A percentile compares a stretch with the other conserved stretches of the same genome.
phyloP scores from a whole-genome alignment of 23 red algal species.

The Gracilaria domingensis region DNA sequence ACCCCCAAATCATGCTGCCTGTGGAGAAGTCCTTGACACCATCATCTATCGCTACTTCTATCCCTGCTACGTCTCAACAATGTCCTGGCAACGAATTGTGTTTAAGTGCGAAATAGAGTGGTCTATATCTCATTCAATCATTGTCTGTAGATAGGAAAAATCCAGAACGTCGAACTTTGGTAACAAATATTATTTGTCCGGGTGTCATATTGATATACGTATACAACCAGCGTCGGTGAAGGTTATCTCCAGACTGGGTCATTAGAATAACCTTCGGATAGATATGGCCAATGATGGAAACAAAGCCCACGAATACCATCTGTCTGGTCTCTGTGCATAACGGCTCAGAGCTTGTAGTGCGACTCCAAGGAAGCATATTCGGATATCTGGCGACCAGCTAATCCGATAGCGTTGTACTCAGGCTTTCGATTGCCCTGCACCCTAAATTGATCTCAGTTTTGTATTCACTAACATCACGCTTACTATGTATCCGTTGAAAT shows the following conservation, averaged over 20 bases:
- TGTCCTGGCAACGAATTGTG: neutral
- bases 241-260: neutral
- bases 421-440: neutral
- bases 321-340: neutral
- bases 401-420: neutral
- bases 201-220: too few relatives aligned
- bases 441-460: neutral
- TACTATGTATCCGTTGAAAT: neutral
- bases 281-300: neutral
- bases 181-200: too few relatives aligned
- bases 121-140: neutral
- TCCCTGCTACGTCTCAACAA: neutral
- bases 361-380: neutral
- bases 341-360: neutral
- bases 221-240: too few relatives aligned
- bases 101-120: neutral
- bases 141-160: neutral
- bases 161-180: neutral
- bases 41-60: neutral
- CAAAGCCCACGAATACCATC: neutral
- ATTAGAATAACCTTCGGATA: neutral
- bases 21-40: too few relatives aligned
- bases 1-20: too few relatives aligned
- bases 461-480: neutral
- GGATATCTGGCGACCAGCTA: neutral